Conservation (phyloP, 805 yeast species). For the Sugiyamaella smithiae region DNA sequence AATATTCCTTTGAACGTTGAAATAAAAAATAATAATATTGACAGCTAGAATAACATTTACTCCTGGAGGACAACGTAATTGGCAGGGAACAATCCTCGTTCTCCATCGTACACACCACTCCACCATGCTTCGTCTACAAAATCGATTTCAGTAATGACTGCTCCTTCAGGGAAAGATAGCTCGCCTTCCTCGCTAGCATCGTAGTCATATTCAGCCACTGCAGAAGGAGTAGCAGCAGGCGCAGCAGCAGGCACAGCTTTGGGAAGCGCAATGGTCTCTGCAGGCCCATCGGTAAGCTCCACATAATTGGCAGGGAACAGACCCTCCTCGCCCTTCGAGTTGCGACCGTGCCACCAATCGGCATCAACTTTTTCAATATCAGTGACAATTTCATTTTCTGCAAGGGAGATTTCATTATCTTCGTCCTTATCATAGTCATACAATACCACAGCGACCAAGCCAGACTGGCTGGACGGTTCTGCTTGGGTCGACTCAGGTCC, state of each 20-base stretch:
- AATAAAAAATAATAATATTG: too few relatives aligned
- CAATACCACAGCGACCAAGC: constrained; percentile 65
- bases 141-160: constrained; percentile 74
- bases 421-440: constrained; percentile 77
- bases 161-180: constrained; percentile 80
- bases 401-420: constrained; percentile 67
- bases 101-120: constrained; percentile 82
- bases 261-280: constrained; percentile 22
- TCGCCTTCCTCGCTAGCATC: constrained; percentile 94
- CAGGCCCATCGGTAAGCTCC: constrained; percentile 36
- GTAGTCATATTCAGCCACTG: constrained; percentile 71
- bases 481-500: constrained; percentile 6
- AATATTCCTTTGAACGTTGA: too few relatives aligned
- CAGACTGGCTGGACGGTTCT: constrained; percentile 11
- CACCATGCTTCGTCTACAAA: constrained; percentile 97
- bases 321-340: constrained; percentile 70
- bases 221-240: constrained; percentile 39
- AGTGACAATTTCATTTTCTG: constrained; percentile 63
- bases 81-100: constrained; percentile 84
- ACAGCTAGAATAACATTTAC: background rate
- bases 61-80: constrained; percentile 59
- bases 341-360: constrained; percentile 90
- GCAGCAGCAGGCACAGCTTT: constrained; percentile 18
- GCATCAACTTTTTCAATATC: constrained; percentile 68
- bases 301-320: constrained; percentile 93